Evolutionary conservation across 352 stramenopile genomes (phyloP).

Genomic region (Plasmopara viticola): DNA sequence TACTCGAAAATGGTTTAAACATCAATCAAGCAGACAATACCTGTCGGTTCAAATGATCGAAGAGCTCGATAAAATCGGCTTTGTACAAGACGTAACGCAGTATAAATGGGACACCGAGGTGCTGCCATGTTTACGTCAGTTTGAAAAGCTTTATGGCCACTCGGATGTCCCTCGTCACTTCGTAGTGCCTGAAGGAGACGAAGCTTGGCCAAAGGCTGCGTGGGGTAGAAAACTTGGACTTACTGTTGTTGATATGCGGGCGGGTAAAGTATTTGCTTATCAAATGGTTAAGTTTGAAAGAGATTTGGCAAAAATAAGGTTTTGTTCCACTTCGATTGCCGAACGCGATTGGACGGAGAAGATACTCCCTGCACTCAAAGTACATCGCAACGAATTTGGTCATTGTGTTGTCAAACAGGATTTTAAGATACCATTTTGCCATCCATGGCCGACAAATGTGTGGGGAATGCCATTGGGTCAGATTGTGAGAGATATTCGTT

Average conservation of each 20-base stretch:
- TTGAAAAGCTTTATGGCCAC: neutral
- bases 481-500: neutral
- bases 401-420: neutral
- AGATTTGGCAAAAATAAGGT: neutral
- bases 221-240: neutral
- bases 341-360: conserved; percentile 5
- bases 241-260: neutral
- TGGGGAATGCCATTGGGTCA: conserved; percentile 1
- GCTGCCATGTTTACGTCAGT: conserved; percentile 1
- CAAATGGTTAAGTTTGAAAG: neutral
- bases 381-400: neutral
- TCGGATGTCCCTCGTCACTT: neutral
- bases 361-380: conserved; percentile 1
- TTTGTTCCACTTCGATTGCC: neutral
- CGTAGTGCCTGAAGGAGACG: conserved; percentile 3
- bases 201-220: neutral
- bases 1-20: neutral
- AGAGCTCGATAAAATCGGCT: neutral
- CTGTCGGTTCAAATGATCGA: conserved; percentile 1
- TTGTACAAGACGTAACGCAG: conserved; percentile 2
- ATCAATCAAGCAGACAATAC: neutral
- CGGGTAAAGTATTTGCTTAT: neutral
- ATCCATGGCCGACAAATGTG: conserved; percentile 1
- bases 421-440: conserved; percentile 2
- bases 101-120: conserved; percentile 1